A percentile compares a stretch with the other conserved stretches of the same genome.
These are phyloP conservation scores for Xylaria multiplex DNA, from an alignment of 2,329 filamentous ascomycete genomes.

Conservation along the genomic window DNA sequence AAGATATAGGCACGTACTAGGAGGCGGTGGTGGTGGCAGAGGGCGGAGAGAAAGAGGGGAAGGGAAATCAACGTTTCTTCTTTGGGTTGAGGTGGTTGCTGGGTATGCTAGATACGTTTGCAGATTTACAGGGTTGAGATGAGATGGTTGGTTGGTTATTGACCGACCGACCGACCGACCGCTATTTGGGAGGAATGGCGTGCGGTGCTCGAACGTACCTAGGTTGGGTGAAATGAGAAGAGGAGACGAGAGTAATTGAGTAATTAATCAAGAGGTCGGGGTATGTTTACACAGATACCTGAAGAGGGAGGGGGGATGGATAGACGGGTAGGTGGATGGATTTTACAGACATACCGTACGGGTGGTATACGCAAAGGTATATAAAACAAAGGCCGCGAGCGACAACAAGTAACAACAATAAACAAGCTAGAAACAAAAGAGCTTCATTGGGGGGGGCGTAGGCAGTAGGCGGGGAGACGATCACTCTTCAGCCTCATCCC, in stretches of 20 bases:
- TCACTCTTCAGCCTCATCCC: constrained; percentile 39
- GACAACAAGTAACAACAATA: constrained; percentile 20
- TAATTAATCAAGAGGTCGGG: constrained; percentile 12
- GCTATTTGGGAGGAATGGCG: constrained; percentile 24
- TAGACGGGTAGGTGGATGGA: background rate
- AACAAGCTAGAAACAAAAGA: constrained; percentile 15
- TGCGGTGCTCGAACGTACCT: constrained; percentile 11
- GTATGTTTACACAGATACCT: background rate
- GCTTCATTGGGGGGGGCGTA: constrained; percentile 19
- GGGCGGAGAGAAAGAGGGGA: constrained; percentile 35
- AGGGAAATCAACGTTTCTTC: constrained; percentile 23
- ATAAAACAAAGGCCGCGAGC: background rate
- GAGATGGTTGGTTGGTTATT: background rate
- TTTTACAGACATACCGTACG: background rate
- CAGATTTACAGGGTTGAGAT: constrained; percentile 6
- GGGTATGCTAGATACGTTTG: constrained; percentile 11
- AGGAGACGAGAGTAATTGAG: constrained; percentile 12
- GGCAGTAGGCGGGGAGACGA: constrained; percentile 16
- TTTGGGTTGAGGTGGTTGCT: constrained; percentile 28
- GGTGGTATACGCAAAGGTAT: background rate
- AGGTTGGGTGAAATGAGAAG: constrained; percentile 12
- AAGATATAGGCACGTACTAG: background rate
- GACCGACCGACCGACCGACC: constrained; percentile 26
- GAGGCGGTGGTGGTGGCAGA: constrained; percentile 11
- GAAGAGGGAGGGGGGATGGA: background rate